phyloP scores from a whole-genome alignment of 345 rosid species.

The Rhizophora mangle region DNA sequence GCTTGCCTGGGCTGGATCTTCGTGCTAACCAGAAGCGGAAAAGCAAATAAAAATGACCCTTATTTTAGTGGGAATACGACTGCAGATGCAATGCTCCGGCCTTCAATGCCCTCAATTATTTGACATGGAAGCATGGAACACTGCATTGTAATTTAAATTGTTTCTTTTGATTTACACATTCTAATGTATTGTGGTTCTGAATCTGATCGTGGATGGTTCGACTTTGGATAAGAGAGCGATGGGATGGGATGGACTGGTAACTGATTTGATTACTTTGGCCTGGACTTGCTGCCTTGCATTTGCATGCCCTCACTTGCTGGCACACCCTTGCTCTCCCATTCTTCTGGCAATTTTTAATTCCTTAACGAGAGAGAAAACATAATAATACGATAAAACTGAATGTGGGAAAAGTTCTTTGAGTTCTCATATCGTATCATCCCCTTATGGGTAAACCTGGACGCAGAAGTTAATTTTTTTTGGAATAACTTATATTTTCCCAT shows the following conservation, averaged over 20 bases:
- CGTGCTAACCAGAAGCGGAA: neutral
- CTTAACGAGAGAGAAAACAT: neutral
- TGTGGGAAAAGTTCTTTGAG: too few relatives aligned
- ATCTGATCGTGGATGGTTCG: neutral
- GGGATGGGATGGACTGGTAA: slow-evolving; percentile 24
- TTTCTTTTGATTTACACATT: neutral
- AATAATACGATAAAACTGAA: too few relatives aligned
- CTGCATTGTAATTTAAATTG: neutral
- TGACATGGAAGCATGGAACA: slow-evolving; percentile 1
- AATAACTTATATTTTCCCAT: too few relatives aligned
- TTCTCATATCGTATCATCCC: too few relatives aligned
- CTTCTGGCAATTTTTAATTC: neutral
- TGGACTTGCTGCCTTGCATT: slow-evolving; percentile 22
- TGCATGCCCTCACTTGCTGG: neutral
- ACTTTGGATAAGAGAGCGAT: slow-evolving; percentile 14
- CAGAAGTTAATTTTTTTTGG: too few relatives aligned
- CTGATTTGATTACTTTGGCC: slow-evolving; percentile 25
- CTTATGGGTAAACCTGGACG: too few relatives aligned
- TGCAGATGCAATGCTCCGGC: neutral
- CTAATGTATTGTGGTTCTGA: neutral
- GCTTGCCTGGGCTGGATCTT: neutral
- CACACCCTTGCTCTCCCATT: neutral
- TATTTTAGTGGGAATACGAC: too few relatives aligned
- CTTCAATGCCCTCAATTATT: neutral
- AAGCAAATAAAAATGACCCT: too few relatives aligned